phyloP scores from a whole-genome alignment of 768 basidiomycete genomes.

The Russula emetica region DNA sequence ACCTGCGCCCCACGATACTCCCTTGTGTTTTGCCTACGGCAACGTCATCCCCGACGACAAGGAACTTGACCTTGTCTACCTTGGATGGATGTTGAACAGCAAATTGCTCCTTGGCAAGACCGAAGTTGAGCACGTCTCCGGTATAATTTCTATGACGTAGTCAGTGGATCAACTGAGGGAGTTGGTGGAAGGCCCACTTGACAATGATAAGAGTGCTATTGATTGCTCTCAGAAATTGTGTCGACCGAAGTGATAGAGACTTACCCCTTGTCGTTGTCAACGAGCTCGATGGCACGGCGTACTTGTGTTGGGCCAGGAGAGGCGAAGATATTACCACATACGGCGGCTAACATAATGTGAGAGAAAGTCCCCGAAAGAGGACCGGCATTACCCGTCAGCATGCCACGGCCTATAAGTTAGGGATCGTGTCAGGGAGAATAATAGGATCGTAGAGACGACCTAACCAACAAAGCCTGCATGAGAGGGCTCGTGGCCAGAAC shows the following conservation, averaged over 20 bases:
- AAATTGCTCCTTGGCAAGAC: constrained; percentile 81
- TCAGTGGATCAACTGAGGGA: not conserved
- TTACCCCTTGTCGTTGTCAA: constrained; percentile 68
- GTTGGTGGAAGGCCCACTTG: constrained; percentile 46
- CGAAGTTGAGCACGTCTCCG: constrained; percentile 88
- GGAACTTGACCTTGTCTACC: constrained; percentile 62
- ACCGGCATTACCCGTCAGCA: constrained; percentile 56
- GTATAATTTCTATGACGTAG: constrained; percentile 69
- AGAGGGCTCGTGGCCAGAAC: constrained; percentile 88
- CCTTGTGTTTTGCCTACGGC: constrained; percentile 80
- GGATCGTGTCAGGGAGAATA: not conserved
- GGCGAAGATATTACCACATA: constrained; percentile 87
- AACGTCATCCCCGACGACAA: constrained; percentile 88
- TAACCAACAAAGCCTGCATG: constrained; percentile 87
- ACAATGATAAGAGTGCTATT: constrained; percentile 75
- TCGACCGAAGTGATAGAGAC: constrained; percentile 22
- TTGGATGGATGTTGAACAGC: constrained; percentile 65
- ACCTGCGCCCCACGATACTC: constrained; percentile 80
- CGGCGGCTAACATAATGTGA: constrained; percentile 48
- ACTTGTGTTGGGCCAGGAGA: constrained; percentile 87
- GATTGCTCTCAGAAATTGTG: not conserved
- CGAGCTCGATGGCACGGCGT: constrained; percentile 69
- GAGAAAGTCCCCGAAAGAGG: not conserved
- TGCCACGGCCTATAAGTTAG: constrained; percentile 62
- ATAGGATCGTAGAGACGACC: constrained; percentile 23